These are phyloP conservation scores for Globisporangium okanoganense DNA, from an alignment of 352 stramenopile genomes.

Conservation along the genomic window DNA sequence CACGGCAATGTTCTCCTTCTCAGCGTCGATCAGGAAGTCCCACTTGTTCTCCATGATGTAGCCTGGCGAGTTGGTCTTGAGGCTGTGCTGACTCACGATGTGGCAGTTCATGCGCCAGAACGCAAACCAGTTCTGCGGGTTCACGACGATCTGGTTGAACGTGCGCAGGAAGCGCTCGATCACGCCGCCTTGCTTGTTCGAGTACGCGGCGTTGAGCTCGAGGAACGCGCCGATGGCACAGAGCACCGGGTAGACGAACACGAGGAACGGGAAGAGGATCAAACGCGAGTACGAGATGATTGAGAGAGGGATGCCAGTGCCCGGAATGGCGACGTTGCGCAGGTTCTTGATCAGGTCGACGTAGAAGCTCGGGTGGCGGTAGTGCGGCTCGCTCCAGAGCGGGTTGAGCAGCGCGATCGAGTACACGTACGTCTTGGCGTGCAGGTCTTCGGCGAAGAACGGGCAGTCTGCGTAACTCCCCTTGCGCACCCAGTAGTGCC, in stretches of 20 bases:
- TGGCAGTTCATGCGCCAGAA: conserved; percentile 97
- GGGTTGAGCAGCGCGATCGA: conserved; percentile 92
- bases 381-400: conserved; percentile 95
- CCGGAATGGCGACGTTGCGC: conserved; percentile 96
- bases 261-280: conserved; percentile 81
- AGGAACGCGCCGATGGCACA: conserved; percentile 82
- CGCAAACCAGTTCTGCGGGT: conserved; percentile 95
- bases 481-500: conserved; percentile 76
- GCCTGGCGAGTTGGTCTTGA: conserved; percentile 88
- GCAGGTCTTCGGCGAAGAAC: conserved; percentile 75
- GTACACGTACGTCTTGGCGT: conserved; percentile 93
- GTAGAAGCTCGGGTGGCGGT: conserved; percentile 94
- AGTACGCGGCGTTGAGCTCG: conserved; percentile 59
- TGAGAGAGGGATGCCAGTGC: conserved; percentile 93
- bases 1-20: conserved; percentile 90
- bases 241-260: conserved; percentile 87
- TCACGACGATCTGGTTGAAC: conserved; percentile 76
- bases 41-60: conserved; percentile 99
- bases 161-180: conserved; percentile 90
- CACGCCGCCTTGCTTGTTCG: conserved; percentile 61
- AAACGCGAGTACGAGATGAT: conserved; percentile 82
- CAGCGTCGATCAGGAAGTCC: conserved; percentile 95
- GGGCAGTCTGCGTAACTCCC: conserved; percentile 71
- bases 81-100: conserved; percentile 92
- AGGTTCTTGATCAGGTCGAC: conserved; percentile 96